Evolutionary conservation across 192 early-diverging fungal genomes (phyloP), one percentile per base, ranked within the genome.

Genomic region (Helicostylum pulchrum): DNA sequence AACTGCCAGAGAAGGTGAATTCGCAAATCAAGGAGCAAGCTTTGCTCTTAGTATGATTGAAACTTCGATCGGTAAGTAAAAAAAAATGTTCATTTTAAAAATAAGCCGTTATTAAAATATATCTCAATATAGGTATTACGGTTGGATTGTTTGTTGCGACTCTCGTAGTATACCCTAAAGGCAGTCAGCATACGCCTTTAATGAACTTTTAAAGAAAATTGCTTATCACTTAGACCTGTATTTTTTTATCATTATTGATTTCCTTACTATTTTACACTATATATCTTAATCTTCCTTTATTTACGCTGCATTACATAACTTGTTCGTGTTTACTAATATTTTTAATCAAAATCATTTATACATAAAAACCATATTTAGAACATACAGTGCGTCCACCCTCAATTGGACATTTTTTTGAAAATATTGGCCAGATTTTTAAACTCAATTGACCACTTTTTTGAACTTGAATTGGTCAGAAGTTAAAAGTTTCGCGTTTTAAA

Each of bases 121-220:
- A 3, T 30, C 14, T 53, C 11, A 15, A 53, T 31, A n/a, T 6
- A 59, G 57, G 57, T 46, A 87, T 90, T 31, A 82, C 84, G 30
- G 80, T 87, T 5, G 88, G 88, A 0, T 70, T 90, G 23, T 90
- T 90, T 72, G 80, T 81, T 19, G 85, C 85, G 42, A 83, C 87
- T 8, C 73, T 88, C 69, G 75, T 87, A 30, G 83, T 90, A 3
- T 81, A 78, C 53, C 80, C 80, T 20, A 81, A 69, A 62, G 77
- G 80, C 48, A 76, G 73, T 31, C 46, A 70, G 15, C 79, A 77
- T 15, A 77, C 79, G 5, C 76, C 79, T 4, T 71, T 77, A 39
- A 77, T 80, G 75, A 77, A 36, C 12, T 59, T 59, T 36, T 59
- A 59, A 23, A 10, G 6, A 8, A 34, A 56, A 17, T n/a, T 19